Evolutionary conservation across 202 grass and related monocot species (phyloP).

Genomic region (Tripidium arundinaceum): DNA sequence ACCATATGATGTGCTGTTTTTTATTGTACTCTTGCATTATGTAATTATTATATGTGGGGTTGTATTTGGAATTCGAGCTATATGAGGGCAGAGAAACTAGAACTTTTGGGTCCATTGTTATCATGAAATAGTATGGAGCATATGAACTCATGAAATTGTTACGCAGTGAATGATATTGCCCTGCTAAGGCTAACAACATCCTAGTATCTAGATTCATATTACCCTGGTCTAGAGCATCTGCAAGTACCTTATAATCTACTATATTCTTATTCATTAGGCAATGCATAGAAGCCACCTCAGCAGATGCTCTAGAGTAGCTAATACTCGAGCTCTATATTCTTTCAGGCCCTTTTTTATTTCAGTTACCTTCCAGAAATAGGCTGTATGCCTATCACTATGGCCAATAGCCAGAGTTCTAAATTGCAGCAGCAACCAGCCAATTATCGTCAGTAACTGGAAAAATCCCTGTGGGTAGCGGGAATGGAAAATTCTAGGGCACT

Average conservation of each 20-base stretch:
- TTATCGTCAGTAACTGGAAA: neutral
- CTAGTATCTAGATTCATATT: constrained; percentile 8
- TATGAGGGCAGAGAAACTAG: neutral
- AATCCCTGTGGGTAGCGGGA: neutral
- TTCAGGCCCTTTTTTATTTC: neutral
- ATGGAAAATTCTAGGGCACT: neutral
- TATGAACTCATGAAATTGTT: constrained; percentile 25
- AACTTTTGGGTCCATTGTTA: constrained; percentile 6
- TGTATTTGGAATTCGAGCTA: constrained; percentile 15
- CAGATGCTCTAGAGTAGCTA: constrained; percentile 16
- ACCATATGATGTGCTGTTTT: neutral
- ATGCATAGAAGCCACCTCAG: neutral
- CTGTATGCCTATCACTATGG: neutral
- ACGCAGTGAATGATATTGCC: neutral
- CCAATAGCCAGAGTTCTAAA: neutral
- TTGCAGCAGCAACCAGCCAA: neutral
- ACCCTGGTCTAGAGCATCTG: constrained; percentile 3
- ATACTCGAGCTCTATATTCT: constrained; percentile 21
- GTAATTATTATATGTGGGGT: neutral
- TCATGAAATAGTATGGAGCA: constrained; percentile 5
- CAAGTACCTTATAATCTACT: neutral
- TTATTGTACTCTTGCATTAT: constrained; percentile 5
- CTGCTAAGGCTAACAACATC: constrained; percentile 7
- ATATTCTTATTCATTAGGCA: constrained; percentile 28
- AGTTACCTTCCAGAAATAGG: neutral